Base-by-base conservation (phyloP, 331 rosid species). In the Malus hybrid region DNA sequence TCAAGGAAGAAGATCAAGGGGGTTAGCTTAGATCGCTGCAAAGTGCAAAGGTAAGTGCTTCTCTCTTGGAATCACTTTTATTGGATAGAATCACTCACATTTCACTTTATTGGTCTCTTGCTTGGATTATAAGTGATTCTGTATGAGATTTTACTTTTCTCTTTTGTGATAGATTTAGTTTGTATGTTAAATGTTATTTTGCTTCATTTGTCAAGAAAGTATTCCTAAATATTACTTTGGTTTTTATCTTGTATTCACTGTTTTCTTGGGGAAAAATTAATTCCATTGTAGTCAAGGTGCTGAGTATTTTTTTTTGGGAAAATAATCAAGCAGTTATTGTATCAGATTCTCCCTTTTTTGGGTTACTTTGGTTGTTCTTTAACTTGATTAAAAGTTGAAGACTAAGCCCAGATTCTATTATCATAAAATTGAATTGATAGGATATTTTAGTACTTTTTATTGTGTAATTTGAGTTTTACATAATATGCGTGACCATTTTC, bases 71-170 rank as follows among this genome's bases (percentile, higher is more conserved):
- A 55, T 16, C 74, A 73, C 85, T 50, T 84, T 67, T 39, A 34
- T 72, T 79, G 4, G 42, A 67, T 59, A 76, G 36, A 55, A 28
- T 71, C n/a, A 33, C 80, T 83, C 79, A 32, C 82, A 71, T 82
- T 86, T 75, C 70, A 46, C 88, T 87, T 90, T 83, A 48, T 74
- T 78, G 86, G 81, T 87, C 80, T 82, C 85, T 94, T 91, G 65
- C 97, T 88, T 94, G 90, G 86, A 83, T 86, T 78, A 73, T 85
- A 92, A 90, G 99, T 84, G 99, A 92, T 91, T 84, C 96, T 85
- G 88, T 84, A 80, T 71, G 16, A 65, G 74, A 63, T 31, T 73
- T 75, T 78, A 73, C 56, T 67, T 67, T 70, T 85, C 77, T 62
- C 39, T 77, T 86, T 78, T 80, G 14, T 59, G 75, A 69, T 50